Evolutionary conservation across 176 grass and related monocot species (phyloP).

Genomic region (Olyra latifolia): DNA sequence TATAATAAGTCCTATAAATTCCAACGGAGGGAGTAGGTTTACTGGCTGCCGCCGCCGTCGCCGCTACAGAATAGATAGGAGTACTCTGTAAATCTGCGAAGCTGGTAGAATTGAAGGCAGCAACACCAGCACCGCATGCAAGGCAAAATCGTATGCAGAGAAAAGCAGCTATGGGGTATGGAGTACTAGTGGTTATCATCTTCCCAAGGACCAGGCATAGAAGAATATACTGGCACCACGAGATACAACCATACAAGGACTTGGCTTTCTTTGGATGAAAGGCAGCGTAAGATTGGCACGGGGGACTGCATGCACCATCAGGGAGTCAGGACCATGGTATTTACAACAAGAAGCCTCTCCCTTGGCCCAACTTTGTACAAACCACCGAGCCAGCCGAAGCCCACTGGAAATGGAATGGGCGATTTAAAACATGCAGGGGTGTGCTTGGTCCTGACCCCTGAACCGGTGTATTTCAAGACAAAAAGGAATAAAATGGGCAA

Average conservation of each 20-base stretch:
- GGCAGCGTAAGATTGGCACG: neutral
- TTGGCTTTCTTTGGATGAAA: neutral
- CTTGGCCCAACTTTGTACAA: neutral
- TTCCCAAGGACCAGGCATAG: neutral
- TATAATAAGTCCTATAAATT: too few species aligned
- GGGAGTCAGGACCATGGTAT: neutral
- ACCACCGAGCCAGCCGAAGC: neutral
- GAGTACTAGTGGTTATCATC: neutral
- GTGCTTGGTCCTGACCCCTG: neutral
- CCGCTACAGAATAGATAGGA: too few species aligned
- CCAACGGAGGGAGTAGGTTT: too few species aligned
- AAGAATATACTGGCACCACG: neutral
- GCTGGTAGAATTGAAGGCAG: neutral
- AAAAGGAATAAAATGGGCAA: neutral
- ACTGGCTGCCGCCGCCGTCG: too few species aligned
- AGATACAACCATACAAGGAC: neutral
- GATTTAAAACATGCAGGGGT: neutral
- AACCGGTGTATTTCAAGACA: neutral
- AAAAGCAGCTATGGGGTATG: neutral
- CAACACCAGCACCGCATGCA: neutral
- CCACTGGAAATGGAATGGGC: neutral
- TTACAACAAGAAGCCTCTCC: neutral
- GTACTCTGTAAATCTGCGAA: neutral
- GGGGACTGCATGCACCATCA: neutral
- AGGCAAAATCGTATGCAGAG: neutral